Percentiles rank a stretch among this genome's conserved stretches.
Conservation (phyloP, 139 green algal species). For the Volvox africanus region DNA sequence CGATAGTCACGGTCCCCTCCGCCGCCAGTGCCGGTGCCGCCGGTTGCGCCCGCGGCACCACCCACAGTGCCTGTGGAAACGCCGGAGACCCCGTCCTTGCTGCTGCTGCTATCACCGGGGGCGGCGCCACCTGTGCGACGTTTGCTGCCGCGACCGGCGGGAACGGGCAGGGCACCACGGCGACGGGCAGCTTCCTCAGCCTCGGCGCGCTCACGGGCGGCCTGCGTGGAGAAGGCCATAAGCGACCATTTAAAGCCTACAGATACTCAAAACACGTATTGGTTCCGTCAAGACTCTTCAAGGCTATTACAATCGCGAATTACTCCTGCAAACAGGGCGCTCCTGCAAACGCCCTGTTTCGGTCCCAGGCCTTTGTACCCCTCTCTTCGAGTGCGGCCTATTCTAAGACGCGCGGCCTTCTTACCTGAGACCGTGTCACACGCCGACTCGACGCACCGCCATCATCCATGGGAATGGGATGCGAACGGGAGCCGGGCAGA, state of each 20-base stretch:
- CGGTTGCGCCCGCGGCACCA: not conserved
- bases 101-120: not conserved
- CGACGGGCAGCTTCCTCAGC: constrained; percentile 21
- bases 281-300: no score
- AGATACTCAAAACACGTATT: no score
- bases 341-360: no score
- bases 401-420: no score
- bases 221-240: not conserved
- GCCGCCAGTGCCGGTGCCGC: not conserved
- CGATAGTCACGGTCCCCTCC: not conserved
- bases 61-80: not conserved
- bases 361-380: no score
- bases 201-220: constrained; percentile 15
- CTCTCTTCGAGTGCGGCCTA: no score
- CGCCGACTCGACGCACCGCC: not conserved
- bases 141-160: not conserved
- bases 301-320: no score
- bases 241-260: no score
- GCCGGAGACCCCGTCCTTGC: not conserved
- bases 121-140: not conserved
- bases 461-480: constrained; percentile 13
- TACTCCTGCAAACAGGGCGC: no score
- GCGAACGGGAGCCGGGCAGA: constrained; percentile 7
- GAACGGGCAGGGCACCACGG: not conserved
- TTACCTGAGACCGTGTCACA: constrained; percentile 16